Evolutionary conservation across 805 yeast species (phyloP).

Genomic region (Wickerhamiella vanderwaltii): DNA sequence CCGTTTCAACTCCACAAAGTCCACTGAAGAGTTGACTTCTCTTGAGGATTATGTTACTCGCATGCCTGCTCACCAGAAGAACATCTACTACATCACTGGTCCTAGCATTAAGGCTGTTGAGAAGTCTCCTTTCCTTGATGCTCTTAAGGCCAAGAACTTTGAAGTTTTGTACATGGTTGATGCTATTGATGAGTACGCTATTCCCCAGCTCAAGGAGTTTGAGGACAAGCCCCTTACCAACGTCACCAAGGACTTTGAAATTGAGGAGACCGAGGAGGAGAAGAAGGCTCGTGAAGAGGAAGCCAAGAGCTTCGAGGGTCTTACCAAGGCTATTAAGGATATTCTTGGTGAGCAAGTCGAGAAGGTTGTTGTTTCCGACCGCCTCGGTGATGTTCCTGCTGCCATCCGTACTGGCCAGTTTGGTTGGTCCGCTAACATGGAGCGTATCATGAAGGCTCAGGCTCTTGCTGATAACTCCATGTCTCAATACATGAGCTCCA

Average conservation of each 20-base stretch:
- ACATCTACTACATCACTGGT: slow-evolving; percentile 98
- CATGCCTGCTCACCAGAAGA: slow-evolving; percentile 99
- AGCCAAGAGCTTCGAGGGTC: slow-evolving; percentile 79
- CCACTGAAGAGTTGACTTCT: slow-evolving; percentile 86
- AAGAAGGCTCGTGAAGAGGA: slow-evolving; percentile 89
- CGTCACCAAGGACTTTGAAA: slow-evolving; percentile 97
- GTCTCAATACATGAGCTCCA: slow-evolving; percentile 99
- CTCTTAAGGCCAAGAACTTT: slow-evolving; percentile 94
- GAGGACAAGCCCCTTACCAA: slow-evolving; percentile 99
- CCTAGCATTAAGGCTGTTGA: slow-evolving; percentile 95
- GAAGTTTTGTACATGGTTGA: slow-evolving; percentile 97
- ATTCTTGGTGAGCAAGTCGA: slow-evolving; percentile 97
- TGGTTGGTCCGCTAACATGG: slow-evolving; percentile 99
- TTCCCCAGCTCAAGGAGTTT: slow-evolving; percentile 97
- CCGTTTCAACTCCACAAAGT: slow-evolving; percentile 95
- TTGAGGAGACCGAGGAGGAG: slow-evolving; percentile 94
- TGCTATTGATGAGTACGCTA: slow-evolving; percentile 99
- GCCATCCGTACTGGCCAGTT: slow-evolving; percentile 99
- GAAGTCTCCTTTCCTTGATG: slow-evolving; percentile 98
- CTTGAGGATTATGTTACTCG: slow-evolving; percentile 95
- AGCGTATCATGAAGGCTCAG: slow-evolving; percentile 99
- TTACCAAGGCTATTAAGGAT: slow-evolving; percentile 93
- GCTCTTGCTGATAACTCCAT: slow-evolving; percentile 97
- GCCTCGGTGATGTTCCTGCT: slow-evolving; percentile 97
- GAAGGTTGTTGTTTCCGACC: slow-evolving; percentile 97